Evolutionary conservation across 2,329 filamentous ascomycete genomes (phyloP).

Genomic region (Trichophyton benhamiae): DNA sequence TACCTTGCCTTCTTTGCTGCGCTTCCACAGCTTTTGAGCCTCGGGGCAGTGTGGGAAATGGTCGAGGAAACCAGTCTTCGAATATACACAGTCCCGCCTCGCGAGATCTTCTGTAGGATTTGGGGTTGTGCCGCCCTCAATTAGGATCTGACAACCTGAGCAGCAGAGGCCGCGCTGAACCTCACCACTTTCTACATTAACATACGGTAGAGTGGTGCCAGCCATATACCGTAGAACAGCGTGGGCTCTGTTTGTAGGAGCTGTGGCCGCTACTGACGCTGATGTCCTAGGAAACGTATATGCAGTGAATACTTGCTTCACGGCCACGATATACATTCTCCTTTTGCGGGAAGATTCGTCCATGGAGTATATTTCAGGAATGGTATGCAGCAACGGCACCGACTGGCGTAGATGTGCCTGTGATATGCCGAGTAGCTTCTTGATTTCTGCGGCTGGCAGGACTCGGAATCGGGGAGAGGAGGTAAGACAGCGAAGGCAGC

Average conservation of each 20-base stretch:
- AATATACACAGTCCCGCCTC: constrained; percentile 3
- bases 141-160: constrained; percentile 6
- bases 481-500: constrained; percentile 2
- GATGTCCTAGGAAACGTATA: background rate
- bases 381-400: background rate
- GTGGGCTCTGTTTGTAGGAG: background rate
- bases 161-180: constrained; percentile 5
- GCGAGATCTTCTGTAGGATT: background rate
- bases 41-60: constrained; percentile 6
- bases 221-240: constrained; percentile 5
- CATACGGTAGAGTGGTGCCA: constrained; percentile 5
- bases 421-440: background rate
- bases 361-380: constrained; percentile 6
- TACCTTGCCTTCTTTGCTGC: constrained; percentile 7
- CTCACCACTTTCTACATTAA: constrained; percentile 2
- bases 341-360: background rate
- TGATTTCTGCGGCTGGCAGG: background rate
- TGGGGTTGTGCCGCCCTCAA: background rate
- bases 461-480: background rate
- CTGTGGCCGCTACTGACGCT: background rate
- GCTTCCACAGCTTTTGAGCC: constrained; percentile 6
- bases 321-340: background rate
- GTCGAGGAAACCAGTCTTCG: constrained; percentile 1
- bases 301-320: background rate
- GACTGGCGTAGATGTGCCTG: background rate